Evolutionary conservation across 331 rosid species (phyloP).

Genomic region (Rosa hybrid): DNA sequence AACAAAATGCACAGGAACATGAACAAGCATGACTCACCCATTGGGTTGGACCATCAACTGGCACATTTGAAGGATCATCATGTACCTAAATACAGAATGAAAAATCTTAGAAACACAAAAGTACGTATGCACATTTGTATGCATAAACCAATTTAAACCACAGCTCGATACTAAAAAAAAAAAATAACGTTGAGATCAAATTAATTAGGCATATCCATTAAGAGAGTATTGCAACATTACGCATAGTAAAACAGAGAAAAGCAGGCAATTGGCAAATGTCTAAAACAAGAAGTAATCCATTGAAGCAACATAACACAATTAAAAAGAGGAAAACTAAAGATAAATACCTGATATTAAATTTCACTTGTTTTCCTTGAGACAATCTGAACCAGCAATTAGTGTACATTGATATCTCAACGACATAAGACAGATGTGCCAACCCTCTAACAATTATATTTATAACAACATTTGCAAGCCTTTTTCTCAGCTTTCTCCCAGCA

Average conservation of each 20-base stretch:
- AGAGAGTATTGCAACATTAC: not conserved
- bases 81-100: conserved; percentile 63
- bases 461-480: conserved; percentile 8
- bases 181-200: not conserved
- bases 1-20: not conserved
- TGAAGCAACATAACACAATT: not conserved
- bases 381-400: not conserved
- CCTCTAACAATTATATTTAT: not conserved
- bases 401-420: not conserved
- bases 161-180: not conserved
- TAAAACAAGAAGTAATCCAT: no score
- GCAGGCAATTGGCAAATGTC: not conserved
- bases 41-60: conserved; percentile 97
- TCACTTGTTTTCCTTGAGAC: not conserved
- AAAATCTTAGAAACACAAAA: conserved; percentile 17
- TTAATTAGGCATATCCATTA: conserved; percentile 2
- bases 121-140: not conserved
- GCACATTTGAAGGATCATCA: conserved; percentile 91
- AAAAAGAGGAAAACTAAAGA: not conserved
- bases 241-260: no score
- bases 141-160: not conserved
- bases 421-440: not conserved
- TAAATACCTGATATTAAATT: not conserved
- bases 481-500: conserved; percentile 79
- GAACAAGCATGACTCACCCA: conserved; percentile 60